Conservation (phyloP, 441 rosid genomes). For the Arabidopsis lyrata region DNA sequence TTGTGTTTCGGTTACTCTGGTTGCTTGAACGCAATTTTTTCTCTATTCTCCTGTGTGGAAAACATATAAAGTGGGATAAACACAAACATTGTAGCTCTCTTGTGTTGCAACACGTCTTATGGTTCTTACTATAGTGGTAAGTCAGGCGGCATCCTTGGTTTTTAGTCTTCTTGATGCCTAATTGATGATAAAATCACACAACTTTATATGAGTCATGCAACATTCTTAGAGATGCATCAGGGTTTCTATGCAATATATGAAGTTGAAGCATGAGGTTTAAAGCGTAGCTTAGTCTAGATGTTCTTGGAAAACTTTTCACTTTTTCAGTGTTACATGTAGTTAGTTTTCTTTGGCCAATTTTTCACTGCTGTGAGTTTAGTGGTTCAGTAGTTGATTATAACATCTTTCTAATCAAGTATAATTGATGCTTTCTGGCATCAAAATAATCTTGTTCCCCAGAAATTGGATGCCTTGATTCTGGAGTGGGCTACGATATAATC, state of each 20-base stretch:
- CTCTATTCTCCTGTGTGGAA: not conserved
- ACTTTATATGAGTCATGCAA: conserved; percentile 8
- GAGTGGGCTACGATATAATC: conserved; percentile 1
- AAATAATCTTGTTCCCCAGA: conserved; percentile 4
- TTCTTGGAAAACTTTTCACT: conserved; percentile 5
- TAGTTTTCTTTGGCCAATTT: conserved; percentile 7
- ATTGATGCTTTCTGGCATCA: conserved; percentile 20
- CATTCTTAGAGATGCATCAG: conserved; percentile 13
- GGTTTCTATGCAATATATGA: conserved; percentile 4
- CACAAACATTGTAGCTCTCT: conserved; percentile 16
- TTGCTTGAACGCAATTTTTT: conserved; percentile 20
- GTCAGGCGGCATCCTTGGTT: conserved; percentile 3
- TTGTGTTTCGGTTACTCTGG: conserved; percentile 30
- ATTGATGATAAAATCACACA: conserved; percentile 25
- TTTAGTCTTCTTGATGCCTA: conserved; percentile 29
- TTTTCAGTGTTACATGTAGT: not conserved
- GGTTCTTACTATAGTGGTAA: conserved; percentile 27
- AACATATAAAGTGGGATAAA: conserved; percentile 11
- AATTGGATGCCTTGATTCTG: conserved; percentile 23
- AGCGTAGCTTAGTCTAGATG: conserved; percentile 28
- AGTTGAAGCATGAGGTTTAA: conserved; percentile 25
- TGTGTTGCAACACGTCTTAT: conserved; percentile 27
- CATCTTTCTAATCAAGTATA: conserved; percentile 23
- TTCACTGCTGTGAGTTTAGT: conserved; percentile 9
- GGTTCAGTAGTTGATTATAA: conserved; percentile 6